Evolutionary conservation across 164 flowering plant genomes (phyloP).

Genomic region (Nymphaea thermarum): DNA sequence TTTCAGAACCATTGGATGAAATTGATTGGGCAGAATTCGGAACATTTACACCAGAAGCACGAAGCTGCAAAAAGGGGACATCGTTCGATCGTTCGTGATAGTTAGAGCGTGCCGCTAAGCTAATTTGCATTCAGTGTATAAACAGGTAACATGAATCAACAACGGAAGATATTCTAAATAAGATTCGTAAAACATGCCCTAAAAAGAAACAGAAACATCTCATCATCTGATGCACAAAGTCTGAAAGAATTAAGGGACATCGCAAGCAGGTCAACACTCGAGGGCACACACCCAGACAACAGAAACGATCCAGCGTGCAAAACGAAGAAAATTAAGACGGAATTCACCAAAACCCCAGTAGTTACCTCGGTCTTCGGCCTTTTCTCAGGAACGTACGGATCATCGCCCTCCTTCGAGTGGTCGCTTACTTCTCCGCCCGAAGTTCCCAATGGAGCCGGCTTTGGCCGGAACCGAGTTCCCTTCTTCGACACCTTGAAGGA

Average conservation of each 20-base stretch:
- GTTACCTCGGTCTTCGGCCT: conserved; percentile 14
- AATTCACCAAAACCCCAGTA: not conserved
- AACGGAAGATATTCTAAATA: too few relatives aligned
- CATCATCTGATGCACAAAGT: too few relatives aligned
- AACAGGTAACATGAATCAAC: too few relatives aligned
- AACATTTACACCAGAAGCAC: not conserved
- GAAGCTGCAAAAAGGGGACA: not conserved
- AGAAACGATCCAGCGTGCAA: too few relatives aligned
- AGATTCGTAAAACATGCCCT: too few relatives aligned
- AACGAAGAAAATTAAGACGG: too few relatives aligned
- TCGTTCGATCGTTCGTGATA: not conserved
- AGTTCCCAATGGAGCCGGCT: conserved; percentile 22
- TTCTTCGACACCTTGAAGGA: conserved; percentile 67
- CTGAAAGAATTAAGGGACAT: too few relatives aligned
- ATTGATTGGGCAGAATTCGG: not conserved
- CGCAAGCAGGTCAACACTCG: too few relatives aligned
- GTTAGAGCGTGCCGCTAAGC: too few relatives aligned
- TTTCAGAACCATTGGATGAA: not conserved
- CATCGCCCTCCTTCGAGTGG: conserved; percentile 15
- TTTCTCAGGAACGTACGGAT: conserved; percentile 2
- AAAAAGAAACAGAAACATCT: too few relatives aligned
- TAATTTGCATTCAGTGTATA: too few relatives aligned
- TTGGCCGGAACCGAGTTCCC: conserved; percentile 49
- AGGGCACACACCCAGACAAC: too few relatives aligned
- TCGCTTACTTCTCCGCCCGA: conserved; percentile 13